These are phyloP conservation scores for Parsonsia alboflavescens DNA, from an alignment of 257 asterid genomes.

Conservation along the genomic window DNA sequence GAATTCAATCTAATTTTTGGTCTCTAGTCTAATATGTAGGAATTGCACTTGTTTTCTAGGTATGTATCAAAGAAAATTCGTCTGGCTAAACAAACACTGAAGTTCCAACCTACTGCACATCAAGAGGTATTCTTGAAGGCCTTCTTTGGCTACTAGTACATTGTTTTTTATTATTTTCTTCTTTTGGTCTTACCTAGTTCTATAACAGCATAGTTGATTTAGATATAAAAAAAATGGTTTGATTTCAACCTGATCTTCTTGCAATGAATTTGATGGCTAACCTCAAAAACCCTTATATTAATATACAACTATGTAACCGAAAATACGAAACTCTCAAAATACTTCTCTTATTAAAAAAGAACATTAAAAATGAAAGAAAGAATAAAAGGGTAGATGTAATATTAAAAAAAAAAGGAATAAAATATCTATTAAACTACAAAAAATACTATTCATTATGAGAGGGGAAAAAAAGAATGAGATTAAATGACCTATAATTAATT, in stretches of 20 bases:
- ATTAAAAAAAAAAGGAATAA: no score
- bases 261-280: conserved; percentile 82
- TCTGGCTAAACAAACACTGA: conserved; percentile 62
- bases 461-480: no score
- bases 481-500: no score
- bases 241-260: conserved; percentile 5
- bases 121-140: conserved; percentile 55
- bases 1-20: no score
- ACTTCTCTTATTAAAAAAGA: no score
- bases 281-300: conserved; percentile 56
- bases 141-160: background rate
- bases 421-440: no score
- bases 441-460: no score
- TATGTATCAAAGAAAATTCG: conserved; percentile 85
- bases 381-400: no score
- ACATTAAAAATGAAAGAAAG: no score
- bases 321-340: no score
- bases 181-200: background rate
- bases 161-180: background rate
- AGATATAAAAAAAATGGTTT: background rate
- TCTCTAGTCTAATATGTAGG: background rate
- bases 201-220: background rate
- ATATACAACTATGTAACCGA: no score
- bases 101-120: conserved; percentile 71
- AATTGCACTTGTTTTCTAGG: conserved; percentile 27